Conservation (phyloP, 768 basidiomycete genomes). For the Amanita subjunquillea region DNA sequence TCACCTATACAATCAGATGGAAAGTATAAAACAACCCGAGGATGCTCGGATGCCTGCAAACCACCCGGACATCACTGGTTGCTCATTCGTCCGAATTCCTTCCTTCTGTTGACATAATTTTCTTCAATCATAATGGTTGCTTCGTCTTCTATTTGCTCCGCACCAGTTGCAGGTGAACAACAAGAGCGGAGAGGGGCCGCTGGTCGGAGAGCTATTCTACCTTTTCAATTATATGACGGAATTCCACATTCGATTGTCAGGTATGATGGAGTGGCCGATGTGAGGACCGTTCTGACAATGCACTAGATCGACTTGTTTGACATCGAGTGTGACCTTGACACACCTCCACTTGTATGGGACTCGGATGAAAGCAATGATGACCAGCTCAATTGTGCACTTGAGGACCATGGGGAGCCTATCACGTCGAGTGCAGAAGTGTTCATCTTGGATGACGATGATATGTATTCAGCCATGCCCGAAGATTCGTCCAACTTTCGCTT, state of each 20-base stretch:
- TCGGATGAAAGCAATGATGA: constrained; percentile 4
- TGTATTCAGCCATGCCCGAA: constrained; percentile 28
- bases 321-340: not conserved
- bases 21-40: not conserved
- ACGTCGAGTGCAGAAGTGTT: not conserved
- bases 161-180: constrained; percentile 9
- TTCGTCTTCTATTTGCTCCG: not conserved
- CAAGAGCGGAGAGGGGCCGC: not conserved
- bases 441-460: constrained; percentile 16
- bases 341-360: constrained; percentile 3
- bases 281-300: not conserved
- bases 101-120: not conserved
- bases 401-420: constrained; percentile 6
- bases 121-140: constrained; percentile 2
- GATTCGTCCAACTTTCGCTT: constrained; percentile 16
- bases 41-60: not conserved
- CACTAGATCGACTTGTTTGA: not conserved
- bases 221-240: not conserved
- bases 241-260: not conserved
- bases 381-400: constrained; percentile 6
- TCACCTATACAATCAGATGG: too few relatives aligned
- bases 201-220: not conserved
- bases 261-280: not conserved
- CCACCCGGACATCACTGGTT: not conserved
- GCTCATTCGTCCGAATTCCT: not conserved